Conservation (phyloP, 2,329 filamentous ascomycete species). For the Esteya vermicola region DNA sequence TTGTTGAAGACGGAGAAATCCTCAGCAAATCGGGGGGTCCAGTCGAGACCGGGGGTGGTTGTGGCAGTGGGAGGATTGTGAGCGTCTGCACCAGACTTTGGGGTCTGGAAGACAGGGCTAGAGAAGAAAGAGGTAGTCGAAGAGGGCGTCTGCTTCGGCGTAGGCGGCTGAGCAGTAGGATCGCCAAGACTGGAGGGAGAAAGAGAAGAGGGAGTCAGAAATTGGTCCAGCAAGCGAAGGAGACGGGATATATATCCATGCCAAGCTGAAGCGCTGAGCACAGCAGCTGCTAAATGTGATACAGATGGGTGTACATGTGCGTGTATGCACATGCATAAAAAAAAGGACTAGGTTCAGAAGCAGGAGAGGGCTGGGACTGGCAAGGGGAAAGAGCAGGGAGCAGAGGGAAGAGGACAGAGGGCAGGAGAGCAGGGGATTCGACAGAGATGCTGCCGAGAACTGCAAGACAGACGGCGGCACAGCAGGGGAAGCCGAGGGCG, state of each 20-base stretch:
- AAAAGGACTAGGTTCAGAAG: not conserved
- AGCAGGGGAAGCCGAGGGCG: too few relatives aligned
- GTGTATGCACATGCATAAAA: not conserved
- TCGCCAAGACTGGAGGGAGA: constrained; percentile 41
- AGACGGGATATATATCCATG: too few relatives aligned
- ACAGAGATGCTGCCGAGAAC: too few relatives aligned
- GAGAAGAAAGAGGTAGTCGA: constrained; percentile 32
- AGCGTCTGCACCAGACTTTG: constrained; percentile 30
- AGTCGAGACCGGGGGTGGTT: constrained; percentile 18
- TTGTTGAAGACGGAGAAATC: constrained; percentile 52
- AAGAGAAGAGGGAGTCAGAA: constrained; percentile 5
- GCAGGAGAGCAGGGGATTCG: not conserved
- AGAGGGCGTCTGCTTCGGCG: constrained; percentile 42
- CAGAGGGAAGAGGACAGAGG: constrained; percentile 1
- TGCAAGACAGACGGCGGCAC: too few relatives aligned
- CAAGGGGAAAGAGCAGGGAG: not conserved
- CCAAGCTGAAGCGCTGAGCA: too few relatives aligned
- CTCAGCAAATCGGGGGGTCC: constrained; percentile 49
- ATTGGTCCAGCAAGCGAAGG: constrained; percentile 5
- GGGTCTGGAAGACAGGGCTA: constrained; percentile 43
- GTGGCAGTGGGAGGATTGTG: constrained; percentile 20
- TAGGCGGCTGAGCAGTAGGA: constrained; percentile 46
- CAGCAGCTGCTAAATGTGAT: too few relatives aligned
- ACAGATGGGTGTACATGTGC: too few relatives aligned
- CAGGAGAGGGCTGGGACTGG: not conserved